Percentiles rank a stretch among this genome's conserved stretches.
Evolutionary conservation across 2,329 filamentous ascomycete species (phyloP).

Genomic region (Trichophyton mentagrophytes): DNA sequence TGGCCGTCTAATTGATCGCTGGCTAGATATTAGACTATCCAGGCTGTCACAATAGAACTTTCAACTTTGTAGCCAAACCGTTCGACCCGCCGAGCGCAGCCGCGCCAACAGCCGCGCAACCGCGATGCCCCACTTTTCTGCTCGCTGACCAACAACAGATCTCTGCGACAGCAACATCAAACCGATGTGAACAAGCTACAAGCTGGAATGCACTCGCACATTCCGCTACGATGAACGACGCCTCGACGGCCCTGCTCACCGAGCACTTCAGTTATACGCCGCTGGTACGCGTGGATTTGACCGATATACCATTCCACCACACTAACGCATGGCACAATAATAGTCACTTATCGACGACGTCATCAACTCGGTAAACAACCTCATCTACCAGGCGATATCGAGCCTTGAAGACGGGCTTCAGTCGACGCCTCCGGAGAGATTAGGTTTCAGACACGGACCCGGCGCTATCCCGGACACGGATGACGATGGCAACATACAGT

Average conservation of each 20-base stretch:
- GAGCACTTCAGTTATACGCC: constrained; percentile 95
- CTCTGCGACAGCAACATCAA: no score
- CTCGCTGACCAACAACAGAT: no score
- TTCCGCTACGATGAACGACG: constrained; percentile 28
- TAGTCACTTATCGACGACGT: constrained; percentile 94
- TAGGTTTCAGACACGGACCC: constrained; percentile 58
- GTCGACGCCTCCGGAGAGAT: constrained; percentile 55
- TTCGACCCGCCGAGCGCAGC: no score
- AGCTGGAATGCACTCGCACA: neutral
- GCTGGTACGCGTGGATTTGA: constrained; percentile 48
- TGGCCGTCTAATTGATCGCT: no score
- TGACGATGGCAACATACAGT: constrained; percentile 33
- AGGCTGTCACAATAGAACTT: no score
- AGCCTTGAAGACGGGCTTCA: constrained; percentile 75
- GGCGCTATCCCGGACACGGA: constrained; percentile 36
- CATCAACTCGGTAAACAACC: constrained; percentile 89
- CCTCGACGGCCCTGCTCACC: constrained; percentile 56
- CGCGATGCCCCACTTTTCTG: no score
- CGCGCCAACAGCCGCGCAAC: no score
- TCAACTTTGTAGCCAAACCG: no score
- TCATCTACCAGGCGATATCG: constrained; percentile 79
- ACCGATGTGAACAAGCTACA: no score
- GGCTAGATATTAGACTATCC: no score
- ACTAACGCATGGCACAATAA: neutral
- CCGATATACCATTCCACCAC: neutral